Evolutionary conservation across 805 yeast species (phyloP), one percentile per base, ranked within the genome.

Genomic region (Saccharomycopsis fermentans): DNA sequence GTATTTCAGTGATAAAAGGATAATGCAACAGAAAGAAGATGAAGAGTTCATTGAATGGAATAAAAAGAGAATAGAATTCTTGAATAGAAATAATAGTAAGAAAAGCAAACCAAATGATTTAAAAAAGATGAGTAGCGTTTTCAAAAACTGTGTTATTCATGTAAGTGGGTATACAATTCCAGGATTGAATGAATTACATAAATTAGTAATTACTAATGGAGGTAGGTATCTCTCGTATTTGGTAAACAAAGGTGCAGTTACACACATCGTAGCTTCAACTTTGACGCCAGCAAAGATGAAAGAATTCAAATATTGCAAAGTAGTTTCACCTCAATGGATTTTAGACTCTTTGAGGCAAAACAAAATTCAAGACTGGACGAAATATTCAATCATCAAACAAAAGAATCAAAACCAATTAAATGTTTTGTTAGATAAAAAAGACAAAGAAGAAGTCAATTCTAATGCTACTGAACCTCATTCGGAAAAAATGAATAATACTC

Each of bases 141-240:
- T 92, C 67, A 65, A 72, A 39, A 81, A 78, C 1, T 87, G 91
- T 67, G 70, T 74, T 1, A 76, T 92, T 4, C 83, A 86, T 68
- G 90, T 92, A n/a, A 91, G 90, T 66, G 99, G 99, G 0, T 82
- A 86, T 65, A 92, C 98, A 0, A 72, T 71, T 2, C 98, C 98
- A 0, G 81, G 91, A n/a, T 78, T 90, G 16, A 72, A 79, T 48
- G 85, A 81, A 60, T 71, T 94, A 34, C 92, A 87, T 65, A 78
- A 83, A 58, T 65, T 89, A 63, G 83, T 92, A 1, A 80, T 87
- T 1, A 64, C 81, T 9, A 79, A 91, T 69, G 97, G 98, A 0
- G 99, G 99, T 0, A 76, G 73, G 55, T 88, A 87, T 62, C 67
- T 85, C 24, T 86, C 85, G 62, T 83, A 81, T 70, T 69, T 92